Conservation (phyloP, 768 basidiomycete genomes). For the Russula abietina region DNA sequence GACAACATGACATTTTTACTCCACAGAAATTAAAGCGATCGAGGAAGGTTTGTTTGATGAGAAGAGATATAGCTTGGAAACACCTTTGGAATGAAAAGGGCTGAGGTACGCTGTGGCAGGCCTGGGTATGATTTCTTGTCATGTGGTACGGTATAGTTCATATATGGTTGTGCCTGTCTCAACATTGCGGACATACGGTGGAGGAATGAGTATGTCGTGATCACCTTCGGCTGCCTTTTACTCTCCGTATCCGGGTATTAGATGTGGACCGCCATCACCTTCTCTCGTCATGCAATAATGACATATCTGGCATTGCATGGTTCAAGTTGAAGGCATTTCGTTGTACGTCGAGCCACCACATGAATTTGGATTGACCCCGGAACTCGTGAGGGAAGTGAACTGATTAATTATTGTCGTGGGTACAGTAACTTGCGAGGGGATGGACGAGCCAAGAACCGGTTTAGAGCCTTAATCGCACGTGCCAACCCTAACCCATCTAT, state of each 20-base stretch:
- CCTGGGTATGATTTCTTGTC: neutral
- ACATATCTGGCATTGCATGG: neutral
- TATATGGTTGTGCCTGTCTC: neutral
- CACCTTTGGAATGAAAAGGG: neutral
- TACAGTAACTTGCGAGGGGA: too few relatives aligned
- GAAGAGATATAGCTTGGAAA: slow-evolving; percentile 28
- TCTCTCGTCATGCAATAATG: neutral
- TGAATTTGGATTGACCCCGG: too few relatives aligned
- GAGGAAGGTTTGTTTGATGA: slow-evolving; percentile 43
- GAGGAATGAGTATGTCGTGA: neutral
- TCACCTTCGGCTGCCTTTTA: neutral
- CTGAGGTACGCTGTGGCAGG: neutral
- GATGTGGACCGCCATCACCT: too few relatives aligned
- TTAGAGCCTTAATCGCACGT: too few relatives aligned
- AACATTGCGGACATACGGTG: slow-evolving; percentile 4
- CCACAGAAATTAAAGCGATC: slow-evolving; percentile 62
- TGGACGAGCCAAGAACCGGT: too few relatives aligned
- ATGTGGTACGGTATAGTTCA: neutral
- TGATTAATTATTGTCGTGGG: neutral
- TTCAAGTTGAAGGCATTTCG: too few relatives aligned
- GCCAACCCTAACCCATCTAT: neutral
- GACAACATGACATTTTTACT: neutral
- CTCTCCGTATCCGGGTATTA: neutral
- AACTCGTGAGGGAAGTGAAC: neutral
- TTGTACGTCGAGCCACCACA: too few relatives aligned